Percentiles rank a stretch among this genome's conserved stretches.
These are phyloP conservation scores for Rhizoclosmatium globosum DNA, from an alignment of 192 early-diverging fungal genomes.

Conservation along the genomic window DNA sequence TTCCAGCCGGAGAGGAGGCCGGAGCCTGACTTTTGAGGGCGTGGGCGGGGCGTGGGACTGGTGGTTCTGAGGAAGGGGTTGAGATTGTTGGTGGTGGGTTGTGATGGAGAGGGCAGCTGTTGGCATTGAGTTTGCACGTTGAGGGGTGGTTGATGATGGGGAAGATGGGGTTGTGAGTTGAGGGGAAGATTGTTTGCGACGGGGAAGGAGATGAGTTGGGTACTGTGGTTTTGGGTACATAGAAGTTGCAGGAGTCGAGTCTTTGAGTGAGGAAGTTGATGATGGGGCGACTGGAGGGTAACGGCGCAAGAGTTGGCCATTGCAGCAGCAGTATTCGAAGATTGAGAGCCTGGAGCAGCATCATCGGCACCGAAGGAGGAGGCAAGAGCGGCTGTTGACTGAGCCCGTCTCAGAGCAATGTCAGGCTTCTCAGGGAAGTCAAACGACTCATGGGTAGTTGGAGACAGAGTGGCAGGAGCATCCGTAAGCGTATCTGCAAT, in stretches of 20 bases:
- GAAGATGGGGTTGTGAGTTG: neutral
- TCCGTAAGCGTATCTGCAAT: neutral
- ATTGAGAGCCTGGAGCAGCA: neutral
- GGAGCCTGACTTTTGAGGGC: neutral
- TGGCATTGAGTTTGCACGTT: neutral
- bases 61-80: neutral
- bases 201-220: slow-evolving; percentile 27
- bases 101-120: neutral
- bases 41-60: neutral
- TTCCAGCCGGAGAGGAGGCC: neutral
- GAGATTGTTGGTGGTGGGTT: too few relatives aligned
- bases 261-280: neutral
- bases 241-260: neutral
- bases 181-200: neutral
- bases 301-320: neutral
- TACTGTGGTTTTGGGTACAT: slow-evolving; percentile 28
- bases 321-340: neutral
- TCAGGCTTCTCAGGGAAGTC: slow-evolving; percentile 1
- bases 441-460: too few relatives aligned
- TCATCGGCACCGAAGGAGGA: neutral
- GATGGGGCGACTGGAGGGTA: slow-evolving; percentile 8
- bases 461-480: neutral
- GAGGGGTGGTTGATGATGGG: neutral
- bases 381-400: neutral
- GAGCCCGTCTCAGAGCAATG: slow-evolving; percentile 6